Conservation (phyloP, 352 stramenopile genomes). For the Salisapilia sapeloensis region DNA sequence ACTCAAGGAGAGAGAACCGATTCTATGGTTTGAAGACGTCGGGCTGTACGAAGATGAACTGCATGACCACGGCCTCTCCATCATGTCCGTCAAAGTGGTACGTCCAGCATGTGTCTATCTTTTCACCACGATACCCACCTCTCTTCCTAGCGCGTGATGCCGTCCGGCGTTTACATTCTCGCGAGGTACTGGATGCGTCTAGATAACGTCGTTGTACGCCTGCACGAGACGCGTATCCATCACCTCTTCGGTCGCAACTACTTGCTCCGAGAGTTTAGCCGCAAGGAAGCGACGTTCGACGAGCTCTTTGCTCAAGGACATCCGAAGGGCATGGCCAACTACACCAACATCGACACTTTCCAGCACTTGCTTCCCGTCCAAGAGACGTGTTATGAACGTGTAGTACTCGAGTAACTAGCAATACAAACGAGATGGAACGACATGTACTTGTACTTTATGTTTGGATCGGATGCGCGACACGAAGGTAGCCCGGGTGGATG, state of each 20-base stretch:
- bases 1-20: conserved; percentile 62
- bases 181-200: conserved; percentile 72
- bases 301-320: conserved; percentile 41
- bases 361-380: conserved; percentile 49
- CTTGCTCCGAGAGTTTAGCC: conserved; percentile 64
- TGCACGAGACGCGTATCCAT: conserved; percentile 72
- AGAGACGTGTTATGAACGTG: conserved; percentile 43
- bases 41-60: conserved; percentile 69
- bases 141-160: conserved; percentile 61
- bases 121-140: neutral
- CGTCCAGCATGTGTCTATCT: conserved; percentile 4
- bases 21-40: conserved; percentile 75
- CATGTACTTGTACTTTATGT: too few species aligned
- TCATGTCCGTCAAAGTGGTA: conserved; percentile 76
- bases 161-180: conserved; percentile 64
- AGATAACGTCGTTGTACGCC: conserved; percentile 56
- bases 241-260: conserved; percentile 59
- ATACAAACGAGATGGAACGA: neutral
- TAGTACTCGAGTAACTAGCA: conserved; percentile 21
- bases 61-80: conserved; percentile 61
- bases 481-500: too few species aligned
- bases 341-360: conserved; percentile 72
- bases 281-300: conserved; percentile 63
- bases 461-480: too few species aligned
- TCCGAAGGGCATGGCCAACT: conserved; percentile 60